phyloP scores from a whole-genome alignment of 2,329 filamentous ascomycete genomes.

The Neopestalotiopsis sp. region DNA sequence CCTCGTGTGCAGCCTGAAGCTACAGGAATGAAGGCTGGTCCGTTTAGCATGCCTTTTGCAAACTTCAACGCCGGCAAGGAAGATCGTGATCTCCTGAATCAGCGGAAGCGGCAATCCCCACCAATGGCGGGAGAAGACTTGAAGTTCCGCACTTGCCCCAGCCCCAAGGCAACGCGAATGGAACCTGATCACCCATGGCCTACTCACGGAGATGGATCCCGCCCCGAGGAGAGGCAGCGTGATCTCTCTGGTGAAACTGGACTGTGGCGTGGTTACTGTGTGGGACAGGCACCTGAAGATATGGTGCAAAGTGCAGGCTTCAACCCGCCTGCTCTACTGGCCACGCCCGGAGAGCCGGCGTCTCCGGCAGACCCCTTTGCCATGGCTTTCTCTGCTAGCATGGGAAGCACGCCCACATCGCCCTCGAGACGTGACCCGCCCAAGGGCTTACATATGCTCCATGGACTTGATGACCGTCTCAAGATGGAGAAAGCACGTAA shows the following conservation, averaged over 20 bases:
- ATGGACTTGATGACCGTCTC: conserved; percentile 57
- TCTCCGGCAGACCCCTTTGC: conserved; percentile 51
- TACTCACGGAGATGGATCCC: conserved; percentile 48
- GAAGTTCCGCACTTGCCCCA: conserved; percentile 79
- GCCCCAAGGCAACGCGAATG: conserved; percentile 83
- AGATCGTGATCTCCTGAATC: conserved; percentile 48
- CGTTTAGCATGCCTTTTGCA: conserved; percentile 52
- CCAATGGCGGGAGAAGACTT: conserved; percentile 90
- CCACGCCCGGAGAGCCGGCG: conserved; percentile 43
- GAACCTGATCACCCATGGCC: conserved; percentile 74
- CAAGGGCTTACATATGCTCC: conserved; percentile 54
- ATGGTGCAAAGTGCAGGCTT: conserved; percentile 47
- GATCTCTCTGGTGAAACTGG: conserved; percentile 65
- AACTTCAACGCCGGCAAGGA: conserved; percentile 44
- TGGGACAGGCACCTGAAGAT: conserved; percentile 39
- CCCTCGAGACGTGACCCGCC: conserved; percentile 34
- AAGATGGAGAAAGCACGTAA: conserved; percentile 54
- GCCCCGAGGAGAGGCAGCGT: conserved; percentile 54
- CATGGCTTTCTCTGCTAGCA: conserved; percentile 43
- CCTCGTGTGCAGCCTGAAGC: conserved; percentile 41
- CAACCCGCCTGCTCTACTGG: conserved; percentile 54
- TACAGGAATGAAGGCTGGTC: conserved; percentile 43
- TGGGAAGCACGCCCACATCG: conserved; percentile 40
- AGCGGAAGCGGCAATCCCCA: conserved; percentile 66
- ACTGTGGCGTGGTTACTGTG: conserved; percentile 81